Base-by-base conservation (phyloP, 2,329 filamentous ascomycete species). In the Pyricularia sp. region DNA sequence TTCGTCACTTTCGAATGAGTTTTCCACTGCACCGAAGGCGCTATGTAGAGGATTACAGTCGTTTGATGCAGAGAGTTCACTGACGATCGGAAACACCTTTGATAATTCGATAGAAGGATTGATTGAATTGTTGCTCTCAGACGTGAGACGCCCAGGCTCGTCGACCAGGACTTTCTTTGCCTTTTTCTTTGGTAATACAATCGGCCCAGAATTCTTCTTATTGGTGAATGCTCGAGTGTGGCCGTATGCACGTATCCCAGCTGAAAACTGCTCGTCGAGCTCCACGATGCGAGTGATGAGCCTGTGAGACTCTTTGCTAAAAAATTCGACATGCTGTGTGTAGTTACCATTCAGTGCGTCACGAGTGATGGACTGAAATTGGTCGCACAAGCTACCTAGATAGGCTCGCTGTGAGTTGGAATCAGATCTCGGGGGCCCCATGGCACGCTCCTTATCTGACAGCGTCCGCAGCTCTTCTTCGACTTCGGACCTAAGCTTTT, bases 281-380 rank as follows among this genome's bases (percentile, higher is more conserved):
- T 77, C 72, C 0, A 78, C 72, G 11, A 83, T 76, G 0, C 71
- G 71, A 0, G 81, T 82, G 33, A 81, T 77, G 1, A 83, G 76
- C 42, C 75, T 77, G 3, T 82, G 64, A 0, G 75, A 68, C 0
- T 71, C 70, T 0, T 75, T 42, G 0, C 73, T 64, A 0, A 73
- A 69, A 61, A 82, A 82, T 0, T 79, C 71, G 0, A 68, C 28
- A n/a, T 78, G 70, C 0, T 75, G 71, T 0, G 73, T 73, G 66
- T 82, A 83, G 4, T 79, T 73, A 0, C 74, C 80, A 20, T 81
- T 76, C 0, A 82, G 72, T 0, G 77, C 77, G 1, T 69, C 75
- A 7, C 74, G 69, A 7, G 73, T 76, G 7, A 79, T 71, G 0
- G 59, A 61, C 0, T 73, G 70, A 26, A 79, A 81, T 0, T 71